A percentile compares a stretch with the other conserved stretches of the same genome.
Conservation (phyloP, 1,284 basidiomycete genomes). For the Veloboletus limbatus region DNA sequence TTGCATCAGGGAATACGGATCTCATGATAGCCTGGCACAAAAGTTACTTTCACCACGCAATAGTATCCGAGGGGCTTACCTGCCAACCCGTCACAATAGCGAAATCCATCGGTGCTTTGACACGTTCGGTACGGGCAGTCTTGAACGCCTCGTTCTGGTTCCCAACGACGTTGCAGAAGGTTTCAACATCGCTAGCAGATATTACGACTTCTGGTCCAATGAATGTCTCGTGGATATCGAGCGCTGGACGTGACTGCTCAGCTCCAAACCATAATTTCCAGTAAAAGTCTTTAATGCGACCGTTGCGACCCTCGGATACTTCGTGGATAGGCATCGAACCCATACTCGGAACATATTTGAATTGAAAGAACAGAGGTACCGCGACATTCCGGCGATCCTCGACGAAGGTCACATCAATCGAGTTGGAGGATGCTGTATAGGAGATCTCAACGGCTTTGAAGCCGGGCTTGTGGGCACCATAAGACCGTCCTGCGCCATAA, state of each 20-base stretch:
- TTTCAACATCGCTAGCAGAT: constrained; percentile 73
- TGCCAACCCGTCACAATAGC: constrained; percentile 98
- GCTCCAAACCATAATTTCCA: constrained; percentile 97
- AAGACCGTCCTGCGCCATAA: constrained; percentile 80
- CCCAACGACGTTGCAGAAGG: constrained; percentile 91
- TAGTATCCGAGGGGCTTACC: constrained; percentile 45
- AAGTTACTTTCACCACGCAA: constrained; percentile 10
- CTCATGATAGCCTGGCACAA: constrained; percentile 85
- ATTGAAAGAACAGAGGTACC: constrained; percentile 81
- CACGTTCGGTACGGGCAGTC: constrained; percentile 61
- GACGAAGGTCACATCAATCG: constrained; percentile 77
- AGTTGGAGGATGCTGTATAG: constrained; percentile 52
- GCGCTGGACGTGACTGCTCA: constrained; percentile 67
- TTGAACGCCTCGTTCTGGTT: constrained; percentile 93
- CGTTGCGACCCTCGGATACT: constrained; percentile 80
- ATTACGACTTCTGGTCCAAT: constrained; percentile 82
- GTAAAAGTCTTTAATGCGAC: constrained; percentile 93
- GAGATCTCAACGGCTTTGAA: constrained; percentile 86
- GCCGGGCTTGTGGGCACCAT: constrained; percentile 64
- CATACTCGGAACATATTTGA: constrained; percentile 85
- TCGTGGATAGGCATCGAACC: constrained; percentile 96
- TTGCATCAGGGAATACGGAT: constrained; percentile 88
- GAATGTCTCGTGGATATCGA: constrained; percentile 78
- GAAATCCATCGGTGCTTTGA: constrained; percentile 96
- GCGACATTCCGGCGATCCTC: constrained; percentile 81